Conservation (phyloP, 768 basidiomycete genomes). For the Agaricus subrufescens region DNA sequence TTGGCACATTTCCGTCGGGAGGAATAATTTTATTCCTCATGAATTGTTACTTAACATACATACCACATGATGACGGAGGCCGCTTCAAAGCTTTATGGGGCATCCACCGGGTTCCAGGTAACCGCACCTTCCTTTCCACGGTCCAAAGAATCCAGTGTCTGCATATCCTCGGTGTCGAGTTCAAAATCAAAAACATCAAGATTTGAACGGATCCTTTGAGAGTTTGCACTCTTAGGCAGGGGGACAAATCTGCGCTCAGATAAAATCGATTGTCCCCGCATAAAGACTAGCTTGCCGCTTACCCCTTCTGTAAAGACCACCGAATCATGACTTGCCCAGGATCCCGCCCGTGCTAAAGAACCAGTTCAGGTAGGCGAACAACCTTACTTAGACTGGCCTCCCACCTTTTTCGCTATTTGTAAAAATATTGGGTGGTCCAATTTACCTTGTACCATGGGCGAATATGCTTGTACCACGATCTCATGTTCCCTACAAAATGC, state of each 20-base stretch:
- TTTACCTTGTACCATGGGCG: slow-evolving; percentile 64
- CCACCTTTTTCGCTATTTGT: slow-evolving; percentile 57
- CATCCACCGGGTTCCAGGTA: slow-evolving; percentile 80
- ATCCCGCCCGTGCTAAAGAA: slow-evolving; percentile 46
- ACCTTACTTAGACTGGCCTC: not conserved
- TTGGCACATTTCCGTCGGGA: too few species aligned
- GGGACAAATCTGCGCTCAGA: slow-evolving; percentile 48
- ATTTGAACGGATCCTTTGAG: slow-evolving; percentile 67
- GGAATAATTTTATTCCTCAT: too few species aligned
- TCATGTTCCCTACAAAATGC: slow-evolving; percentile 60
- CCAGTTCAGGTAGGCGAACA: not conserved
- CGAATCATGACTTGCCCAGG: slow-evolving; percentile 80
- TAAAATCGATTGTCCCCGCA: not conserved
- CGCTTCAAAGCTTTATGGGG: slow-evolving; percentile 16
- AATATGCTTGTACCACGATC: slow-evolving; percentile 71
- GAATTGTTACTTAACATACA: not conserved
- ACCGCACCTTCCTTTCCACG: slow-evolving; percentile 64
- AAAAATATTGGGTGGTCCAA: slow-evolving; percentile 51
- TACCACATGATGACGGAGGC: not conserved
- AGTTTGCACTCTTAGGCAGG: slow-evolving; percentile 73
- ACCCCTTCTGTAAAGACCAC: slow-evolving; percentile 89
- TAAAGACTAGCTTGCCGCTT: slow-evolving; percentile 15
- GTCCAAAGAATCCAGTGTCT: slow-evolving; percentile 62
- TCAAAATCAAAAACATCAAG: slow-evolving; percentile 71
- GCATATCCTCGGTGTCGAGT: slow-evolving; percentile 59